phyloP scores from a whole-genome alignment of 768 basidiomycete species.

The Podaxis sp. region DNA sequence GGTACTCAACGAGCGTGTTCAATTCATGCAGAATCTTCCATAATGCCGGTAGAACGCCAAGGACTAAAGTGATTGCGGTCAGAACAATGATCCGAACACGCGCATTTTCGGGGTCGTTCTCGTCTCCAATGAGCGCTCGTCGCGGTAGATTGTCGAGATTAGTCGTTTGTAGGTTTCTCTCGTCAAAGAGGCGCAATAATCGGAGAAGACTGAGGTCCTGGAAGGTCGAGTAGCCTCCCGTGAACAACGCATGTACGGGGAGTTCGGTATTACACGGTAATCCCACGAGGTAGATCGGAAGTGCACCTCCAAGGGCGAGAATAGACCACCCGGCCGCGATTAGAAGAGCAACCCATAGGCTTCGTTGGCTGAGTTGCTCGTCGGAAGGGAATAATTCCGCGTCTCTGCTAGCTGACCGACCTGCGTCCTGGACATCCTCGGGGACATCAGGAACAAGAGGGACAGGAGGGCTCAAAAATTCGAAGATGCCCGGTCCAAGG shows the following conservation, averaged over 20 bases:
- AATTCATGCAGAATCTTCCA: slow-evolving; percentile 67
- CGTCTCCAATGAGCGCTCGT: slow-evolving; percentile 33
- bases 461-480: slow-evolving; percentile 71
- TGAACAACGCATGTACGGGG: slow-evolving; percentile 40
- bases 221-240: slow-evolving; percentile 64
- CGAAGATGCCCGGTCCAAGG: slow-evolving; percentile 55
- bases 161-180: slow-evolving; percentile 32
- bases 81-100: slow-evolving; percentile 69
- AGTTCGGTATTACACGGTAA: slow-evolving; percentile 67
- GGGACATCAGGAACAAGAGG: slow-evolving; percentile 64
- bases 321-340: slow-evolving; percentile 68
- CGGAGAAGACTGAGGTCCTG: slow-evolving; percentile 78
- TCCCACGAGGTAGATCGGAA: slow-evolving; percentile 71
- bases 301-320: slow-evolving; percentile 65
- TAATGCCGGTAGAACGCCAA: slow-evolving; percentile 67
- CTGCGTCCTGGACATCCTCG: slow-evolving; percentile 53
- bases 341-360: slow-evolving; percentile 63
- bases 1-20: slow-evolving; percentile 51
- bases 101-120: slow-evolving; percentile 40
- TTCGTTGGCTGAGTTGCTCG: slow-evolving; percentile 71
- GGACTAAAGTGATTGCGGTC: slow-evolving; percentile 56
- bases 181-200: slow-evolving; percentile 62
- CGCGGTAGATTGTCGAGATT: slow-evolving; percentile 27
- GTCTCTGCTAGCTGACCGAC: slow-evolving; percentile 48
- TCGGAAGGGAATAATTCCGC: slow-evolving; percentile 70